These are phyloP conservation scores for Fragaria ananassa DNA, from an alignment of 306 rosid genomes.

Conservation along the genomic window DNA sequence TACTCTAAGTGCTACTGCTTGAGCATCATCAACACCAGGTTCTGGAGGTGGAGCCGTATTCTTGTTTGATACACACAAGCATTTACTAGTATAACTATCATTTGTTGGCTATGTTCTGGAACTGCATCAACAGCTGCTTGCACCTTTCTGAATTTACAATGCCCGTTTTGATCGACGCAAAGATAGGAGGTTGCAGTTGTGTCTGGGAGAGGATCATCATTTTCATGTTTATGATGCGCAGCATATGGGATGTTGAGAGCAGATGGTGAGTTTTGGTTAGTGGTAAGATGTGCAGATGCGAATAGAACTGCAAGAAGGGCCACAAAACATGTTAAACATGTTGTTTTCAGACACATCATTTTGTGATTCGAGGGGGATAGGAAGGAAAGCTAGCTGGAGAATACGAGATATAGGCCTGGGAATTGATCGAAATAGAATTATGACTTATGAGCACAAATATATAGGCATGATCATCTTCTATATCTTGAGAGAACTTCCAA, in stretches of 20 bases:
- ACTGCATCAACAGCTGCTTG: slow-evolving; percentile 78
- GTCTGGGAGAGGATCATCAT: slow-evolving; percentile 52
- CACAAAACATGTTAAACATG: slow-evolving; percentile 34
- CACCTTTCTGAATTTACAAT: slow-evolving; percentile 75
- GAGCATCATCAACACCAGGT: slow-evolving; percentile 69
- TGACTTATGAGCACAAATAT: not conserved
- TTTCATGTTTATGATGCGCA: not conserved
- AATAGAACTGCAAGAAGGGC: slow-evolving; percentile 43
- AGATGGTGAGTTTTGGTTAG: slow-evolving; percentile 25
- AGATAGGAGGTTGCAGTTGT: slow-evolving; percentile 50
- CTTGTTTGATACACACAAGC: slow-evolving; percentile 26
- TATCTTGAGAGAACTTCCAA: not conserved
- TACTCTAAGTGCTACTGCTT: slow-evolving; percentile 73
- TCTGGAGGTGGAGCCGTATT: slow-evolving; percentile 78
- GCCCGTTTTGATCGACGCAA: slow-evolving; percentile 70
- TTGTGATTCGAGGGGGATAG: not conserved
- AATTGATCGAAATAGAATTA: not conserved
- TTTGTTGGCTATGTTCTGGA: slow-evolving; percentile 42
- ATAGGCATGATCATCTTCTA: not conserved
- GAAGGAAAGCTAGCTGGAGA: not conserved
- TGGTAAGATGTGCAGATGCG: slow-evolving; percentile 35
- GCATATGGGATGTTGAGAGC: not conserved
- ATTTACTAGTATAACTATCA: slow-evolving; percentile 44
- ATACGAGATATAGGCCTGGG: not conserved
- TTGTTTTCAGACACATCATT: slow-evolving; percentile 37